Evolutionary conservation across 2,329 filamentous ascomycete species (phyloP).

Genomic region (Colletotrichum sp.): DNA sequence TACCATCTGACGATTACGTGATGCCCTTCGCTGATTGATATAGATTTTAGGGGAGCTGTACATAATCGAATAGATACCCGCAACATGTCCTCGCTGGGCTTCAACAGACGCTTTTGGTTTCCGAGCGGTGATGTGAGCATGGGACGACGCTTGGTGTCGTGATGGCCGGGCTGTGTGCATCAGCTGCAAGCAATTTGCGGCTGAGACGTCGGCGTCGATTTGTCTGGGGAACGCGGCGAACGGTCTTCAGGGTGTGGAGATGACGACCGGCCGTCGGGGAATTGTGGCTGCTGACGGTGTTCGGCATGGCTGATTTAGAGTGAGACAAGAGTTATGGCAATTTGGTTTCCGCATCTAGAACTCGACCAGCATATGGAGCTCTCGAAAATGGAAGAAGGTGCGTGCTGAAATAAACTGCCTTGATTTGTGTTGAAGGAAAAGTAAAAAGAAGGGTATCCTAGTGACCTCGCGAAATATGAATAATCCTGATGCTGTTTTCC

Average conservation of each 20-base stretch:
- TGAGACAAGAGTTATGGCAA: background rate
- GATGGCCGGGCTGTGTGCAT: background rate
- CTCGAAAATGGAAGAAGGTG: background rate
- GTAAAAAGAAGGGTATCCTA: constrained; percentile 10
- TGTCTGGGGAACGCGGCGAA: background rate
- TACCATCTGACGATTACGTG: constrained; percentile 11
- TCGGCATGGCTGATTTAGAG: background rate
- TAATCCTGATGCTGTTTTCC: background rate
- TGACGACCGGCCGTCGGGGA: background rate
- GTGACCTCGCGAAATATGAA: background rate
- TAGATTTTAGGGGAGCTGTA: constrained; percentile 21
- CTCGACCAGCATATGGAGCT: background rate
- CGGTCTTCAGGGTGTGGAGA: background rate
- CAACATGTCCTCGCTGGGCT: constrained; percentile 14
- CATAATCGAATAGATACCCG: constrained; percentile 24
- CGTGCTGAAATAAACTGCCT: background rate
- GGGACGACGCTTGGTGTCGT: background rate
- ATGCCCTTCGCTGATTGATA: constrained; percentile 17
- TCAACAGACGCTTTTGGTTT: background rate
- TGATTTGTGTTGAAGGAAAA: too few species aligned
- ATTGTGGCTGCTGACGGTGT: background rate
- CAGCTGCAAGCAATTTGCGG: background rate
- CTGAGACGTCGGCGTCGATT: background rate
- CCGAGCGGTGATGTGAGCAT: background rate
- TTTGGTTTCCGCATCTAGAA: background rate